Base-by-base conservation (phyloP, 2,329 filamentous ascomycete species). In the Nemania sp. region DNA sequence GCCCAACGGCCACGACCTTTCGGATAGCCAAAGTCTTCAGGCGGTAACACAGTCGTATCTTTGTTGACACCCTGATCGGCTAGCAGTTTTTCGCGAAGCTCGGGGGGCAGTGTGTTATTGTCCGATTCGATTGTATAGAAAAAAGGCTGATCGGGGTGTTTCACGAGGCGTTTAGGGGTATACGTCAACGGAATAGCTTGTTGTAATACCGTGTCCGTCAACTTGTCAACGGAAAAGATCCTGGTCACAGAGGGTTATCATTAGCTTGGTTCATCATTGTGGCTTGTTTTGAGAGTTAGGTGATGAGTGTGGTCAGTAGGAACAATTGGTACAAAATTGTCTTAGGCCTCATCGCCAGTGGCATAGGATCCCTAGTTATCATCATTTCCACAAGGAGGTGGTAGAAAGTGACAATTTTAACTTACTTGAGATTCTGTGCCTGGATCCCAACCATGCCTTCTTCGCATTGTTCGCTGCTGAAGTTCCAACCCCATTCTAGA, bases 121-220 rank as follows among this genome's bases (percentile, higher is more conserved):
- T 99, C 95, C 9, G 91, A 84, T 73, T 97, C 90, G 47, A 96
- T 91, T 6, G 93, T 91, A 68, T 97, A 99, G 71, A 97, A 99
- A 20, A 95, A 80, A 14, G 91, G 88, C 47, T 90, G 83, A 5
- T 94, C 90, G 0, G 93, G 93, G 68, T 97, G 91, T 60, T 91
- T 90, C 24, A 91, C 82, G 64, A 99, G 87, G 63, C 88, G 88
- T 54, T 91, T 88, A 2, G 95, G 94, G 0, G 94, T 99, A 70
- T 99, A 95, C 20, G 88, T 86, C 19, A 99, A 79, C 6, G 90
- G 84, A 9, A 31, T 9, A 3, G 28, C 11, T 31, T 31, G 11
- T 31, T 31, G 28, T 24, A 94, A 86, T 53, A 96, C 80, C 45
- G 92, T 95, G 60, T 91, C 89, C 37, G 88, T 86, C 20, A 97